Evolutionary conservation across 495 filamentous ascomycete species (phyloP), one percentile per base, ranked within the genome.

Genomic region (Xylaria venustula): DNA sequence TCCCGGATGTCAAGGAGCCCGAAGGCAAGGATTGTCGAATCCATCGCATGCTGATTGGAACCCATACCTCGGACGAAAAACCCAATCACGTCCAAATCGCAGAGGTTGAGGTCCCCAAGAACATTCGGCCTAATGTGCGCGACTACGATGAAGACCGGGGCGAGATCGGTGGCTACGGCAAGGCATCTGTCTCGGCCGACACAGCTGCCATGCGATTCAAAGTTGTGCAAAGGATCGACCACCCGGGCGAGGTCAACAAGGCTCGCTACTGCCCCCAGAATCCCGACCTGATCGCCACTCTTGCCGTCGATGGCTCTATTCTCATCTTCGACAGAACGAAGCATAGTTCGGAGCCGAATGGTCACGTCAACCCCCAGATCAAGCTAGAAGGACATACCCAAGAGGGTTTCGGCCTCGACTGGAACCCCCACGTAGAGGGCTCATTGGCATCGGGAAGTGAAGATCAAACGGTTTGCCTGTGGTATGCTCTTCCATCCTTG

Each of bases 201-300:
- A 75, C 79, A 5, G 77, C 85, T 20, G 81, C 84, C 20, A 88
- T 90, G 75, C 91, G 90, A 60, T 93, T 96, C 79, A 88, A 87
- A 47, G 89, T 98, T 65, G 86, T 90, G 32, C 95, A 99, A 74
- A 94, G 90, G 74, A 98, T 99, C 69, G 90, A 96, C 65, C 95
- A 99, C 73, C 90, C 91, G 22, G 90, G 90, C 32, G 95, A 99
- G 71, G 92, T 99, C 67, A 99, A 99, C 80, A 99, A 98, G 75
- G 95, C 95, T 1, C 86, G 95, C 59, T 97, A 98, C 73, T 92
- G 95, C 75, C 95, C 94, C 14, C 93, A 98, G 73, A 99, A 99
- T 64, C 94, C 94, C 7, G 90, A 99, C 66, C 85, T 99, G 54
- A 97, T 99, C 64, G 95, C 94, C 17, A 96, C 95, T 1, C 89